Base-by-base conservation (phyloP, 495 filamentous ascomycete genomes). In the Aspergillus biplanus region DNA sequence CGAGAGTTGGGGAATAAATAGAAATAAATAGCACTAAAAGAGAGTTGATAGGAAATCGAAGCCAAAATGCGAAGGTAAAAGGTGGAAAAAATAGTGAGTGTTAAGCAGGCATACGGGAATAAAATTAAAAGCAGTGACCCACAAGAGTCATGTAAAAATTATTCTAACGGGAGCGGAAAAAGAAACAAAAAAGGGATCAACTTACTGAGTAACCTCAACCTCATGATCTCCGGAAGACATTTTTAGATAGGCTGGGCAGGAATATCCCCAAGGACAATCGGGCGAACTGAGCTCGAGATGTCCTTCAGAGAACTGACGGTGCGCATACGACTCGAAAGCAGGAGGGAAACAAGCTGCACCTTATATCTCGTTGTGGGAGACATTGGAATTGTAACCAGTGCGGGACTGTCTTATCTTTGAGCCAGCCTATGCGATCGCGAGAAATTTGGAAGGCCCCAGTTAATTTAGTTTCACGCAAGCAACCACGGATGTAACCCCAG, bases 121-220 rank as follows among this genome's bases (percentile, higher is more conserved):
- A 48, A 8, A 39, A 59, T 34, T 18, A 0, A 21, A 21, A 52
- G 49, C 33, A 56, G 56, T 11, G 39, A 21, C n/a, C n/a, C 9
- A 48, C 12, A 47, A 48, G 33, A 1, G 48, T 9, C 48, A 27
- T 27, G 21, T 8, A 27, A 27, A 33, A 47, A 13, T 46, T 46
- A 44, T 21, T 7, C n/a, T 15, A 6, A 7, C 8, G 13, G 13
- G 15, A 31, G 13, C 15, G 48, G n/a, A 61, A 37, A 15, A 56
- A 33, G 18, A 63, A 44, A 53, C 33, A 49, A 39, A 57, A 54
- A 31, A 49, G 31, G 37, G 21, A 33, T 21, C 52, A 52, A 56
- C 78, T 67, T 71, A 80, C 78, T 68, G 70, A 65, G 73, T 61
- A 56, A 69, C 62, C 69, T 74, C 74, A 63, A 70, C 69, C 70